Percentiles rank a stretch among this genome's conserved stretches.
These are phyloP conservation scores for Phytophthora sojae DNA, from an alignment of 352 stramenopile species.

Conservation along the genomic window DNA sequence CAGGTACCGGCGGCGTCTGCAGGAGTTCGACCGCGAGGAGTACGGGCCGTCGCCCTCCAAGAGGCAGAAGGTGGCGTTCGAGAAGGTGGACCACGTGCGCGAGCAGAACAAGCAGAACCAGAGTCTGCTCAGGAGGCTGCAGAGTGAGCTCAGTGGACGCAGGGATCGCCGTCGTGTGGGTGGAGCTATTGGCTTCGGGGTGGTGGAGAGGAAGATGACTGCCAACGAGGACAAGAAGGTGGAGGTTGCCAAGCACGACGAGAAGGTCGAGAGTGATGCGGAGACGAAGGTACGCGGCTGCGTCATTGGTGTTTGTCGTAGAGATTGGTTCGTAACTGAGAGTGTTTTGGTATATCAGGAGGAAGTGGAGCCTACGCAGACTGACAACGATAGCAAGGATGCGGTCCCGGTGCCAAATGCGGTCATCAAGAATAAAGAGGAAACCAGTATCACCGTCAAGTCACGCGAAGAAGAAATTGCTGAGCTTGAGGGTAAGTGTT, in stretches of 20 bases:
- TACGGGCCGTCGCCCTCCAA: slow-evolving; percentile 48
- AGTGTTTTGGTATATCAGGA: not conserved
- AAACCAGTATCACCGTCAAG: slow-evolving; percentile 14
- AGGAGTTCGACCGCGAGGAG: slow-evolving; percentile 53
- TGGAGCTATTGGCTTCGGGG: not conserved
- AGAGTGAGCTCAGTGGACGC: slow-evolving; percentile 38
- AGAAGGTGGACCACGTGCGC: slow-evolving; percentile 45
- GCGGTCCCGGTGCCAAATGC: not conserved
- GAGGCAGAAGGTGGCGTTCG: slow-evolving; percentile 39
- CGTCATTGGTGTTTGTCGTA: not conserved
- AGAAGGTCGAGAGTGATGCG: not conserved
- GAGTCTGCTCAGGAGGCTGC: slow-evolving; percentile 44
- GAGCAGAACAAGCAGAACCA: slow-evolving; percentile 46
- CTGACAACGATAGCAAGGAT: slow-evolving; percentile 8
- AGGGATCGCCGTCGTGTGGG: slow-evolving; percentile 8
- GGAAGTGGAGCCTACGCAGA: not conserved
- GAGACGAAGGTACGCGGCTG: slow-evolving; percentile 19
- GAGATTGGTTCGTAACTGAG: not conserved
- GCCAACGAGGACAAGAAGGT: not conserved
- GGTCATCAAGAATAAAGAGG: not conserved
- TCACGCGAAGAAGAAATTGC: slow-evolving; percentile 56
- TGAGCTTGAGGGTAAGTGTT: slow-evolving; percentile 49
- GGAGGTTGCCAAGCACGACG: slow-evolving; percentile 1
- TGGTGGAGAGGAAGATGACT: slow-evolving; percentile 12
- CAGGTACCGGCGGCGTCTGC: slow-evolving; percentile 46